Base-by-base conservation (phyloP, 441 rosid genomes). In the Pelargonium myrrhifolium region DNA sequence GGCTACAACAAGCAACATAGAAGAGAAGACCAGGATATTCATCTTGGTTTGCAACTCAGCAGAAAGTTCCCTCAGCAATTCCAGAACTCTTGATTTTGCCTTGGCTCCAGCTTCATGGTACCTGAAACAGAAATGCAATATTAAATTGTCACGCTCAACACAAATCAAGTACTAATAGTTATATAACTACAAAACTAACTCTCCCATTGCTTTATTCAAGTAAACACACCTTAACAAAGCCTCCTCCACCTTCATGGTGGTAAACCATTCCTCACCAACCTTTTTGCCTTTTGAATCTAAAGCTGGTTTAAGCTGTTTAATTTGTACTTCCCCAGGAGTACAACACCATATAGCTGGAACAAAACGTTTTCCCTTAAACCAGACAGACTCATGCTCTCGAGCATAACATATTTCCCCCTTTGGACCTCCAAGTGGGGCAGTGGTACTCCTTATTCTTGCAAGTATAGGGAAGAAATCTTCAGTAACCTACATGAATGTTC, bases 201-300 rank as follows among this genome's bases (percentile, higher is more conserved):
- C 67, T 64, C 22, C 58, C 15, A 65, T 24, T 42, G 43, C 60
- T 42, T 59, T 45, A 26, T 3, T 26, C 3, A 22, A 51, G 60
- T 53, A 64, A 43, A 59, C 74, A 39, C 22, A 92, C 98, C 96
- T 94, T 72, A 72, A 75, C 75, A 92, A 74, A 73, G 98, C 98
- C 77, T 67, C 80, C 79, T 94, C 98, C 76, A 94, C 94, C 76
- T 87, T 92, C 65, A 69, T 59, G 20, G 98, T 86, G 55, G 86
- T 92, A 84, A 86, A 94, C 98, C 99, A 94, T 79, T 94, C 99
- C 82, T 94, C 99, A 42, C 99, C 98, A 72, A 94, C 96, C 73
- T 84, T 94, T 87, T 83, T 88, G 24, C 97, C 97, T 85, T 88
- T 94, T 1, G 98, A 85, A 84, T 94, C 99, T 64, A 85, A 3